Evolutionary conservation across 768 basidiomycete species (phyloP), one percentile per base, ranked within the genome.

Genomic region (Tricholoma matsutake): DNA sequence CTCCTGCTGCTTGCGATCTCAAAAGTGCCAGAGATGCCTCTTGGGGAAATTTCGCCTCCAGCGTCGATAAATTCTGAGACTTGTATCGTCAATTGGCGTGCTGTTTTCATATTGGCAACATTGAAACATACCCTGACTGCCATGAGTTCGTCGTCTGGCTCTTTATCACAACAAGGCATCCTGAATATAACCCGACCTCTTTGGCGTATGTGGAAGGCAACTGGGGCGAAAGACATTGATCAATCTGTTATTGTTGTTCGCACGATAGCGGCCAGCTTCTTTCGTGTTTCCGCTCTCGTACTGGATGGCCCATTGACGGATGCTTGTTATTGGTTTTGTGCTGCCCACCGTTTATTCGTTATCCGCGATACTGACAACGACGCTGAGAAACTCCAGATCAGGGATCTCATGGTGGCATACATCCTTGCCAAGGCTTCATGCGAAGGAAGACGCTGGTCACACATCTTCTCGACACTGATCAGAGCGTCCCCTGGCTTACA

Each of bases 241-340:
- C 65, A 60, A 25, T 67, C 69, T 18, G 35, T 61, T 11, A 59
- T 66, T 2, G 71, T 82, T 6, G 68, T 74, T n/a, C 76, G 76
- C 20, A 72, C 73, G 7, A 70, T 83, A 35, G 63, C 76, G 4
- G 70, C 75, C 6, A 69, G 80, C 1, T 84, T 86, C 65, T 69
- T 86, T 31, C 79, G 73, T 47, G 65, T 85, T 32, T 76, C 83
- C 7, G 75, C 70, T 14, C 60, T 67, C n/a, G 69, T 78, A 6
- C 65, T 62, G 5, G 82, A 85, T 57, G 65, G 58, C 0, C 61
- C 68, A 8, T 64, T 86, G 10, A 69, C 73, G 34, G 68, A 73
- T 5, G 75, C 65, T 2, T 83, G 79, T 61, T 68, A 66, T 49
- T 71, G 65, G 10, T 76, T 76, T 54, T 75, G 70, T 61, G 55